Evolutionary conservation across 139 green algal genomes (phyloP), one percentile per base, ranked within the genome.

Genomic region (Chlorella ohadii): DNA sequence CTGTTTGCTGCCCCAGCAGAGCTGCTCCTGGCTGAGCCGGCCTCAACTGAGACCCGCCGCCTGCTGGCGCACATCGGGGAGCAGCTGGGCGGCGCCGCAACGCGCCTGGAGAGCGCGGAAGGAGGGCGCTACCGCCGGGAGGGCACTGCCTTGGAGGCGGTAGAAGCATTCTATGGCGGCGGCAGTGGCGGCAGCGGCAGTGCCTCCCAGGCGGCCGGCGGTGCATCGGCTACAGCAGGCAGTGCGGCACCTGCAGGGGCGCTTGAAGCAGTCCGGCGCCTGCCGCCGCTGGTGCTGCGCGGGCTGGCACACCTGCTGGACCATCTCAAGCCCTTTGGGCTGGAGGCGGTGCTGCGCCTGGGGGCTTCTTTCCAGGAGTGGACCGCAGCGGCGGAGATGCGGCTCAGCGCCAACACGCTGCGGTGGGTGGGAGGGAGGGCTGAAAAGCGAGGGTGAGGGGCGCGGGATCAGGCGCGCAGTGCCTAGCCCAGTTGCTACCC

Each of bases 1-100:
- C 72, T 97, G 80, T 87, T 85, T 36, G 55, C 91, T 4, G 70
- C 87, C 0, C 95, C 95, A 16, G 84, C 88, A 0, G 95, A 98
- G 88, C 56, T 98, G 12, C 85, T 98, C 31, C 59, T 94, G 0
- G 77, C 88, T 1, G 82, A 86, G 56, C 82, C 81, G 7, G 39
- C 94, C 1, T 87, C 81, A 25, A 13, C 61, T 25, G 36, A 84
- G 36, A 94, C 90, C 16, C 65, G 89, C 27, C 89, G 89, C n/a
- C 80, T 95, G 81, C 82, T 94, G 63, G 77, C 56, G 36, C 51
- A 28, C 66, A 47, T 76, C 67, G 85, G 75, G 6, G 75, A 81
- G 57, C 56, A 71, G 56, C 75, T 81, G 75, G 75, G 56, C 1
- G 64, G 64, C 31, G 34, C 25, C 22, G 56, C 75, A 25, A 57